Evolutionary conservation across 371 early-diverging fungal species (phyloP).

Genomic region (Thermomucor indicae-seudaticae): DNA sequence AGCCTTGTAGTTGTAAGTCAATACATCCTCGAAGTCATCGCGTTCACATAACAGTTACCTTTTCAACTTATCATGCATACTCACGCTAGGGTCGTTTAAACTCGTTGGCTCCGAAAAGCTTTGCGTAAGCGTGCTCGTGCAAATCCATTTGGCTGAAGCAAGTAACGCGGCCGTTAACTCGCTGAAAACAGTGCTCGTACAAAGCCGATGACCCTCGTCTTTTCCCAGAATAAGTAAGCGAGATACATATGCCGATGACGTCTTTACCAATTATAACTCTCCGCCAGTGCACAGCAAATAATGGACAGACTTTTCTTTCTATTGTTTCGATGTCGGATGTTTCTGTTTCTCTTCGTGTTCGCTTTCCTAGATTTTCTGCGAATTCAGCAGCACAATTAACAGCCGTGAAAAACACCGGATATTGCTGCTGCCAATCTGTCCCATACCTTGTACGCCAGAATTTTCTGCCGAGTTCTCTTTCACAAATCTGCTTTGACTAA

Average conservation of each 20-base stretch:
- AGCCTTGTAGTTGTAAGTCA: too few relatives aligned
- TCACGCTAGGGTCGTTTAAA: not conserved
- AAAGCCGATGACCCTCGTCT: slow-evolving; percentile 34
- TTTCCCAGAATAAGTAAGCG: not conserved
- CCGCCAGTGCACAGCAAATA: slow-evolving; percentile 69
- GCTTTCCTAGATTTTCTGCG: not conserved
- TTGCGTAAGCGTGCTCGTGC: slow-evolving; percentile 68
- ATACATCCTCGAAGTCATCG: too few relatives aligned
- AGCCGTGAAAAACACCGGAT: too few relatives aligned
- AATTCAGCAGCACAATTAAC: too few relatives aligned
- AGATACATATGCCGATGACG: too few relatives aligned
- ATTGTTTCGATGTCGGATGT: not conserved
- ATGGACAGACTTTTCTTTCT: slow-evolving; percentile 41
- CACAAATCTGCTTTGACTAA: slow-evolving; percentile 59
- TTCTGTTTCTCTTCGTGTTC: not conserved
- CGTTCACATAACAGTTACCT: too few relatives aligned
- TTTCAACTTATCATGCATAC: too few relatives aligned
- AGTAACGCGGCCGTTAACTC: slow-evolving; percentile 54
- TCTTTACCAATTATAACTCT: slow-evolving; percentile 73
- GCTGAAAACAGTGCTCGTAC: too few relatives aligned
- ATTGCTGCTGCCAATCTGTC: slow-evolving; percentile 15
- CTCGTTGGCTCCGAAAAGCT: slow-evolving; percentile 46
- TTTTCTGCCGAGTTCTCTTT: slow-evolving; percentile 54
- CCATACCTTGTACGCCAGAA: slow-evolving; percentile 36
- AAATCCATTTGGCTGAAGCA: slow-evolving; percentile 70